phyloP scores from a whole-genome alignment of 371 early-diverging fungal species.

The Umbelopsis sp. region DNA sequence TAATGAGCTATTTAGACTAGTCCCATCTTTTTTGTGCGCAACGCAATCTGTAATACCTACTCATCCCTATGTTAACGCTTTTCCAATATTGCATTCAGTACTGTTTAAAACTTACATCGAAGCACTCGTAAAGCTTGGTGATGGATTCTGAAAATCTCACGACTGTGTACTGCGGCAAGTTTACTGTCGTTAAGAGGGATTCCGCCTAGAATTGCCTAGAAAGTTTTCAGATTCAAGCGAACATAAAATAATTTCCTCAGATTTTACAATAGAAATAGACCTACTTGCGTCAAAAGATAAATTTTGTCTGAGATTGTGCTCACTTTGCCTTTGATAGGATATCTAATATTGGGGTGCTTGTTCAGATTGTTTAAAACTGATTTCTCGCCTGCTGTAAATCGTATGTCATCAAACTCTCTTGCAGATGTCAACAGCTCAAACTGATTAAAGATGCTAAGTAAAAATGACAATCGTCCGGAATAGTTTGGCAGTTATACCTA shows the following conservation, averaged over 20 bases:
- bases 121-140: constrained; percentile 39
- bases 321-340: constrained; percentile 37
- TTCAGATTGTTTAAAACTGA: constrained; percentile 40
- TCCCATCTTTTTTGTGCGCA: constrained; percentile 28
- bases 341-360: constrained; percentile 43
- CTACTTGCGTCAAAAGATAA: constrained; percentile 44
- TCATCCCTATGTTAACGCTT: too few relatives aligned
- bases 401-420: constrained; percentile 48
- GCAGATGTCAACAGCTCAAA: constrained; percentile 43
- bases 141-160: constrained; percentile 33
- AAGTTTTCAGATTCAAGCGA: neutral
- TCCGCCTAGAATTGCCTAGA: constrained; percentile 44
- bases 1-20: constrained; percentile 34
- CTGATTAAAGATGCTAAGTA: constrained; percentile 22
- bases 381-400: constrained; percentile 54
- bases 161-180: constrained; percentile 26
- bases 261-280: neutral
- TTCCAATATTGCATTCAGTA: neutral
- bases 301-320: constrained; percentile 37
- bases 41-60: constrained; percentile 49
- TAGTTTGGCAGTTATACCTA: constrained; percentile 17
- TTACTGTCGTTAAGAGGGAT: constrained; percentile 35
- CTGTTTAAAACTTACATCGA: constrained; percentile 33
- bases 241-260: too few relatives aligned
- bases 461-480: neutral